Conservation (phyloP, 306 rosid species). For the Lathyrus oleraceus region DNA sequence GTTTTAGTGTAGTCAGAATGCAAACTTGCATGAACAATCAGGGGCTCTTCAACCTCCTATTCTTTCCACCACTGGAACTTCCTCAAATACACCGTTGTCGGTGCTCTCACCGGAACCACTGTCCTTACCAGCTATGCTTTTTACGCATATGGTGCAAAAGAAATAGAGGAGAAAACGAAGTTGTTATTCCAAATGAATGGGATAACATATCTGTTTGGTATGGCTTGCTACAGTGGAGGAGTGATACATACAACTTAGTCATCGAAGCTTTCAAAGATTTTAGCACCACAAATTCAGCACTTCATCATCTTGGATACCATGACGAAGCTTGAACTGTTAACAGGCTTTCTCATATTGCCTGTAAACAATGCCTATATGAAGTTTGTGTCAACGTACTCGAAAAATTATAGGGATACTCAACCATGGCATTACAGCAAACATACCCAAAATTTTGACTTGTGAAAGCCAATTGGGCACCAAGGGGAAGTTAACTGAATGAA, state of each 20-base stretch:
- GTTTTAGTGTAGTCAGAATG: conserved; percentile 69
- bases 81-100: conserved; percentile 37
- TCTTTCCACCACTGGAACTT: too few species aligned
- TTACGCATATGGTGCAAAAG: conserved; percentile 57
- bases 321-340: conserved; percentile 99
- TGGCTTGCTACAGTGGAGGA: conserved; percentile 98
- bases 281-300: conserved; percentile 65
- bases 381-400: conserved; percentile 92
- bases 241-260: conserved; percentile 91
- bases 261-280: conserved; percentile 98
- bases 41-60: conserved; percentile 81
- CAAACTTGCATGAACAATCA: conserved; percentile 49
- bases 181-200: conserved; percentile 92
- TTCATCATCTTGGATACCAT: conserved; percentile 99
- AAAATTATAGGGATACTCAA: conserved; percentile 91
- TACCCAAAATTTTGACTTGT: too few species aligned
- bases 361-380: conserved; percentile 90
- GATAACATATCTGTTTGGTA: conserved; percentile 97
- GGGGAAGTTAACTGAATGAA: too few species aligned
- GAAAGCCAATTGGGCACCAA: too few species aligned
- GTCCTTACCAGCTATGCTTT: conserved; percentile 33
- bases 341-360: conserved; percentile 93
- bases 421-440: conserved; percentile 99
- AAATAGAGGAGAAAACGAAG: conserved; percentile 67
- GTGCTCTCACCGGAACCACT: conserved; percentile 38